Percentiles rank a stretch among this genome's conserved stretches.
These are phyloP conservation scores for Coemansia javaensis DNA, from an alignment of 192 early-diverging fungal genomes.

Conservation along the genomic window DNA sequence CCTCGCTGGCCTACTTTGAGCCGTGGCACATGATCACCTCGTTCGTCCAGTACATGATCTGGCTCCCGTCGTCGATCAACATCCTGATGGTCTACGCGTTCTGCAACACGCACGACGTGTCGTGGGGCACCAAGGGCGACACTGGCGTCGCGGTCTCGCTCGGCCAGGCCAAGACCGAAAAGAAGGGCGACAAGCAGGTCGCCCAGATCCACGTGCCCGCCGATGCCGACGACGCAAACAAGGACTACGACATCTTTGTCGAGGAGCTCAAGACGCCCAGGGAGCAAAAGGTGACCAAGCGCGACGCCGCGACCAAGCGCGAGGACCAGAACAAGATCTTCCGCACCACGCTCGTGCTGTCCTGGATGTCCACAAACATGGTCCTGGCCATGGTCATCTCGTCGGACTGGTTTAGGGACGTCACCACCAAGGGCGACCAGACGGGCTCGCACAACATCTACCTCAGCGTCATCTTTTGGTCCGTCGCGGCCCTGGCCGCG, in stretches of 20 bases:
- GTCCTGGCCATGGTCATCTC: slow-evolving; percentile 68
- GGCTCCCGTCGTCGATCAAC: slow-evolving; percentile 85
- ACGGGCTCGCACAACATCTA: slow-evolving; percentile 68
- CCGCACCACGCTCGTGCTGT: slow-evolving; percentile 73
- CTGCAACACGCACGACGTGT: slow-evolving; percentile 92
- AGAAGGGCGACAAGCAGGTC: slow-evolving; percentile 59
- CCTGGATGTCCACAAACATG: slow-evolving; percentile 85
- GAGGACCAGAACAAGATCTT: slow-evolving; percentile 89
- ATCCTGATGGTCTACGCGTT: slow-evolving; percentile 92
- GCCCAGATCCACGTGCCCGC: slow-evolving; percentile 73
- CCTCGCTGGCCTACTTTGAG: slow-evolving; percentile 77
- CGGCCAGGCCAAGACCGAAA: slow-evolving; percentile 69
- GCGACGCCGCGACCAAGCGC: slow-evolving; percentile 73
- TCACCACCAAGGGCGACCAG: slow-evolving; percentile 13
- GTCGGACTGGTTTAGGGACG: slow-evolving; percentile 47
- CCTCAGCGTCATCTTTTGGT: slow-evolving; percentile 82
- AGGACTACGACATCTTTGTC: slow-evolving; percentile 76
- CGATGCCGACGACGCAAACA: slow-evolving; percentile 74
- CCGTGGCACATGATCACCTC: slow-evolving; percentile 90
- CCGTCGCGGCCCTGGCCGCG: slow-evolving; percentile 64
- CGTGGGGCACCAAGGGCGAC: slow-evolving; percentile 96
- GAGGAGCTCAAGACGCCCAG: slow-evolving; percentile 52
- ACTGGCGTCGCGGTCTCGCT: slow-evolving; percentile 62
- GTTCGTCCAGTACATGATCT: slow-evolving; percentile 83
- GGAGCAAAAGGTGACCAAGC: slow-evolving; percentile 38